These are phyloP conservation scores for Stygiomarasmius scandens DNA, from an alignment of 1,284 basidiomycete species.

Conservation along the genomic window DNA sequence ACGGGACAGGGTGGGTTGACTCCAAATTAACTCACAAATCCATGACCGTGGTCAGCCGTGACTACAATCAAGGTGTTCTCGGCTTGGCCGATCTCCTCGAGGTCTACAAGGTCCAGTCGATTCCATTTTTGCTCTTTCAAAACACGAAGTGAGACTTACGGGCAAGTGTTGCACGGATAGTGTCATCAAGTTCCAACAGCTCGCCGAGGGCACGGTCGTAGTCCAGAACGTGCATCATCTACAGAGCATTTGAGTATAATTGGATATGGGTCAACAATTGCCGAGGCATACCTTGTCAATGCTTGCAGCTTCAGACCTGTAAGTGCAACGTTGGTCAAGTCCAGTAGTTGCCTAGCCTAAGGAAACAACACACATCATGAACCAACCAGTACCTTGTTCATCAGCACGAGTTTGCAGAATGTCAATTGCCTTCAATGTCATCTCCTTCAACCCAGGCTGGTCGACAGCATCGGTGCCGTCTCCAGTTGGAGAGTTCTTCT, in stretches of 20 bases:
- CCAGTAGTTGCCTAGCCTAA: neutral
- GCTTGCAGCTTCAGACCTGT: conserved; percentile 43
- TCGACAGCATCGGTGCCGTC: conserved; percentile 42
- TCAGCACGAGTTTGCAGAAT: conserved; percentile 40
- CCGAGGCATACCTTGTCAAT: conserved; percentile 39
- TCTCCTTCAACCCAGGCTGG: conserved; percentile 47
- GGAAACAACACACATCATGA: conserved; percentile 38
- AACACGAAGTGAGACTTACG: conserved; percentile 31
- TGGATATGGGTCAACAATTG: neutral
- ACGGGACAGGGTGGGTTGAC: neutral
- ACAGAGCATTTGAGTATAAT: neutral
- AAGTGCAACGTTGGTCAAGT: neutral
- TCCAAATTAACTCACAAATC: conserved; percentile 33
- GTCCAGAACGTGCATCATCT: conserved; percentile 50
- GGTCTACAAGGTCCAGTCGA: conserved; percentile 26
- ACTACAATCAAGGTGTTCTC: conserved; percentile 44
- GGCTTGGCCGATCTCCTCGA: conserved; percentile 42
- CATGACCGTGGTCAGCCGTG: conserved; percentile 47
- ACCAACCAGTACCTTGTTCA: conserved; percentile 39
- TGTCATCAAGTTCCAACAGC: conserved; percentile 44
- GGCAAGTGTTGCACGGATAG: conserved; percentile 40
- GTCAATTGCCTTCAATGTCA: conserved; percentile 47
- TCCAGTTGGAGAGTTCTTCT: conserved; percentile 40
- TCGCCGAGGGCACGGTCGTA: conserved; percentile 48
- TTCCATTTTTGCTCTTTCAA: neutral